These are phyloP conservation scores for Xenoacremonium recifei DNA, from an alignment of 2,329 filamentous ascomycete species.

Conservation along the genomic window DNA sequence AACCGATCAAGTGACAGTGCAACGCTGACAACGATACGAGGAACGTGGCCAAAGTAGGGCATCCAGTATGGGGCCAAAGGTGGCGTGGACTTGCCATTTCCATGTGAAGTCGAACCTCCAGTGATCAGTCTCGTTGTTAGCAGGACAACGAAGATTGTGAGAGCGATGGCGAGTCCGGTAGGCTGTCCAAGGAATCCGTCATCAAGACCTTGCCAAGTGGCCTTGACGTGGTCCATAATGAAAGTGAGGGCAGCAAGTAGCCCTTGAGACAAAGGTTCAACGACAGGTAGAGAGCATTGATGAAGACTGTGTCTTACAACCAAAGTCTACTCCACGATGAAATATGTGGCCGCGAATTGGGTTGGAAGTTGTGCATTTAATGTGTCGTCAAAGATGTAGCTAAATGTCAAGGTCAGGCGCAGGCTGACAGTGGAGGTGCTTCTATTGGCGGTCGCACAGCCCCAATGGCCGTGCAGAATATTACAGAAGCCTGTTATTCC, in stretches of 20 bases:
- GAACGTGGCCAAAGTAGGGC: conserved; percentile 35
- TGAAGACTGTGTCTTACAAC: no score
- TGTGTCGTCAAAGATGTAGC: no score
- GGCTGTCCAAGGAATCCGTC: conserved; percentile 22
- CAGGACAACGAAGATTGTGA: conserved; percentile 24
- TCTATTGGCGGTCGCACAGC: no score
- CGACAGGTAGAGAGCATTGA: no score
- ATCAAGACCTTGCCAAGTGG: conserved; percentile 10
- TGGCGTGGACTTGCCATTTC: conserved; percentile 19
- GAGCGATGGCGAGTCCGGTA: conserved; percentile 19
- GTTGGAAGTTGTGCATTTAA: no score
- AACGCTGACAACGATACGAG: conserved; percentile 29
- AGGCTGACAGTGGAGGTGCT: no score
- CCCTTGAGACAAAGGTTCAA: no score
- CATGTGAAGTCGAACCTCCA: conserved; percentile 37
- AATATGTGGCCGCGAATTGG: no score
- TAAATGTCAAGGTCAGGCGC: no score
- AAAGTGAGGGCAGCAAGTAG: not conserved
- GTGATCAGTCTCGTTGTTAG: conserved; percentile 25
- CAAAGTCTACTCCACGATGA: no score
- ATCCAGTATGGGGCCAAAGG: conserved; percentile 34
- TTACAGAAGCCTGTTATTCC: no score
- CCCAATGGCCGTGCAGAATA: no score
- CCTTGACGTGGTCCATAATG: conserved; percentile 16
- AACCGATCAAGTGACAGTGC: conserved; percentile 30